These are phyloP conservation scores for Scorias spongiosa DNA, from an alignment of 2,329 filamentous ascomycete genomes.

Conservation along the genomic window DNA sequence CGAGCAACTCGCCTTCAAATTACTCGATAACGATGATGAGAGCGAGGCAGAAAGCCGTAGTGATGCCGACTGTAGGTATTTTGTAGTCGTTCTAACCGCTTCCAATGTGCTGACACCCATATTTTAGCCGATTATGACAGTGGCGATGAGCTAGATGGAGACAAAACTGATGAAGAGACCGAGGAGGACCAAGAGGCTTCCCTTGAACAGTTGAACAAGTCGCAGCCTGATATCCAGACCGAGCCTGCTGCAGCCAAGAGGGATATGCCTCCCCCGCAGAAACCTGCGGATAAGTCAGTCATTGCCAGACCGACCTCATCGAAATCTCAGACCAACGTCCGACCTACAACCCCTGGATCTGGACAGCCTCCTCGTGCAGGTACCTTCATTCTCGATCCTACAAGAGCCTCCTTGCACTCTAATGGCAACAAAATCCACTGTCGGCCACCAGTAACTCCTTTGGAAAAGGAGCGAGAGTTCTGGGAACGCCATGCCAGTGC, in stretches of 20 bases:
- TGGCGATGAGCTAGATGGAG: conserved; percentile 7
- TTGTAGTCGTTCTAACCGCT: conserved; percentile 1
- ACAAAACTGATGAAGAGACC: conserved; percentile 21
- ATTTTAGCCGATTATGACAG: conserved; percentile 17
- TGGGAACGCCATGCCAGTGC: conserved; percentile 16
- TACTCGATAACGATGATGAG: conserved; percentile 12
- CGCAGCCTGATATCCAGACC: neutral
- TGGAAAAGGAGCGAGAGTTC: conserved; percentile 13
- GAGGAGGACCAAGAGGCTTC: conserved; percentile 12
- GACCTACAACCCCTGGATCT: conserved; percentile 2
- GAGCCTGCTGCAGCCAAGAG: neutral
- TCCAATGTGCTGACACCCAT: conserved; percentile 11
- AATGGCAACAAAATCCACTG: conserved; percentile 6
- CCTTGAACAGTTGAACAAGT: conserved; percentile 7
- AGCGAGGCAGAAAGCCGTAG: conserved; percentile 17
- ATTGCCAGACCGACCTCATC: conserved; percentile 10
- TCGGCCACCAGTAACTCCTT: conserved; percentile 8
- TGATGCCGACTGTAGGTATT: conserved; percentile 18
- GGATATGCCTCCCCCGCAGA: conserved; percentile 1
- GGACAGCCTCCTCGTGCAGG: conserved; percentile 11
- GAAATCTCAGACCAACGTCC: conserved; percentile 3
- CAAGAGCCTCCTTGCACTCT: conserved; percentile 9
- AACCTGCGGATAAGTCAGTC: conserved; percentile 6
- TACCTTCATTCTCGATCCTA: conserved; percentile 15
- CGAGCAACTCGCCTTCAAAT: conserved; percentile 13